Conservation (phyloP, 371 early-diverging fungal species). For the Haplosporangium sp. region DNA sequence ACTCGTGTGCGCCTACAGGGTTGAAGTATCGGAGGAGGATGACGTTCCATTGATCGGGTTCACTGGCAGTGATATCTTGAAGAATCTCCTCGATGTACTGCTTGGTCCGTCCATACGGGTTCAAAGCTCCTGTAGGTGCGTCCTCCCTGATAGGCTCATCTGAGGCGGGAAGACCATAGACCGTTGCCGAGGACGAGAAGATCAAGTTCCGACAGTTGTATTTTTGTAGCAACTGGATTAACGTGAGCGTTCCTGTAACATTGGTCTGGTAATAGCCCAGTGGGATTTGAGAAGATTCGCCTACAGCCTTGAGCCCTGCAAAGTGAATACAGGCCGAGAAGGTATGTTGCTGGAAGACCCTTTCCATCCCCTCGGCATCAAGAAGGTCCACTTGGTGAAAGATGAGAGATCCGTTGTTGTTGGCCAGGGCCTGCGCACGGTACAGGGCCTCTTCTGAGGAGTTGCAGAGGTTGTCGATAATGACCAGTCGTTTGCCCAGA, state of each 20-base stretch:
- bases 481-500: conserved; percentile 75
- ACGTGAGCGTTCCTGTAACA: conserved; percentile 79
- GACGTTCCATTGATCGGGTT: conserved; percentile 46
- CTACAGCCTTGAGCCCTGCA: conserved; percentile 92
- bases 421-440: conserved; percentile 76
- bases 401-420: conserved; percentile 63
- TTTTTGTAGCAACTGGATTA: conserved; percentile 75
- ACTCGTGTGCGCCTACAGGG: conserved; percentile 89
- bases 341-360: conserved; percentile 71
- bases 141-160: conserved; percentile 71
- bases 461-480: conserved; percentile 88
- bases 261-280: conserved; percentile 91
- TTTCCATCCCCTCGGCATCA: conserved; percentile 54
- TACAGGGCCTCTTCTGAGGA: conserved; percentile 62
- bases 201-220: conserved; percentile 78
- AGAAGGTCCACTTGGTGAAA: conserved; percentile 71
- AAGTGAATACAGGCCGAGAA: conserved; percentile 90
- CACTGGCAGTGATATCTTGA: conserved; percentile 64
- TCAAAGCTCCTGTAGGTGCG: conserved; percentile 70
- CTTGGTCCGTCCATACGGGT: conserved; percentile 92
- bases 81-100: conserved; percentile 84
- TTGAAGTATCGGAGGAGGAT: conserved; percentile 82
- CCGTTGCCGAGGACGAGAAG: conserved; percentile 91
- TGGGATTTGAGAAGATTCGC: conserved; percentile 85
- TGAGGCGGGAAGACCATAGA: conserved; percentile 74